Evolutionary conservation across 106 monocot genomes (phyloP).

Genomic region (Dendrobium nobile): DNA sequence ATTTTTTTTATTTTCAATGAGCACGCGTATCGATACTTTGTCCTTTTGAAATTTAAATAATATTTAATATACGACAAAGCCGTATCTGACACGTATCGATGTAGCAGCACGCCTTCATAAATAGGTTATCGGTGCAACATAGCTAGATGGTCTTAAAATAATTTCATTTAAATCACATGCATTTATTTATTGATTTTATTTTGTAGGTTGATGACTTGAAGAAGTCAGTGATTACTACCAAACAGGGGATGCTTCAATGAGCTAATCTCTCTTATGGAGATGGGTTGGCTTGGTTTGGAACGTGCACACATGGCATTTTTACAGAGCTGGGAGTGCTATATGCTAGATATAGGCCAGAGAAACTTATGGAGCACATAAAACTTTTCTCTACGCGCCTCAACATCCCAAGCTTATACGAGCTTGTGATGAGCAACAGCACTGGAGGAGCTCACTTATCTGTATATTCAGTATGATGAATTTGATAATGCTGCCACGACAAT

Average conservation of each 20-base stretch:
- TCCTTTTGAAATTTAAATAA: too few relatives aligned
- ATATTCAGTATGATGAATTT: slow-evolving; percentile 96
- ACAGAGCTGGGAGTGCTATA: slow-evolving; percentile 95
- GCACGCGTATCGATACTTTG: too few relatives aligned
- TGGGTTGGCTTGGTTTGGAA: slow-evolving; percentile 92
- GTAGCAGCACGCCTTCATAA: too few relatives aligned
- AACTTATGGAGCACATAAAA: slow-evolving; percentile 98
- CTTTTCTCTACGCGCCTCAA: slow-evolving; percentile 90
- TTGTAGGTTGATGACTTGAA: slow-evolving; percentile 93
- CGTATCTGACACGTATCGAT: too few relatives aligned
- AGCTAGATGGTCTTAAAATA: too few relatives aligned
- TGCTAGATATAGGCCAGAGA: slow-evolving; percentile 88
- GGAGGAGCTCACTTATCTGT: slow-evolving; percentile 94
- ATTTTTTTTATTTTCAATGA: too few relatives aligned
- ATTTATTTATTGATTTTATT: background rate
- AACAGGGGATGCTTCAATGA: slow-evolving; percentile 98
- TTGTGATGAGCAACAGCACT: slow-evolving; percentile 96
- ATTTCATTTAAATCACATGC: background rate
- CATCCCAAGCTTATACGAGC: slow-evolving; percentile 95
- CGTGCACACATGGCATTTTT: slow-evolving; percentile 97
- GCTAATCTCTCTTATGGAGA: slow-evolving; percentile 98
- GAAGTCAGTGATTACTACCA: slow-evolving; percentile 97
- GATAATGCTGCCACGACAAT: slow-evolving; percentile 98
- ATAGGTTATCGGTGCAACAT: too few relatives aligned
- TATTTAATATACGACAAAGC: too few relatives aligned